Percentiles rank a stretch among this genome's conserved stretches.
Conservation (phyloP, 805 yeast species). For the Hermanozyma aechmeae region DNA sequence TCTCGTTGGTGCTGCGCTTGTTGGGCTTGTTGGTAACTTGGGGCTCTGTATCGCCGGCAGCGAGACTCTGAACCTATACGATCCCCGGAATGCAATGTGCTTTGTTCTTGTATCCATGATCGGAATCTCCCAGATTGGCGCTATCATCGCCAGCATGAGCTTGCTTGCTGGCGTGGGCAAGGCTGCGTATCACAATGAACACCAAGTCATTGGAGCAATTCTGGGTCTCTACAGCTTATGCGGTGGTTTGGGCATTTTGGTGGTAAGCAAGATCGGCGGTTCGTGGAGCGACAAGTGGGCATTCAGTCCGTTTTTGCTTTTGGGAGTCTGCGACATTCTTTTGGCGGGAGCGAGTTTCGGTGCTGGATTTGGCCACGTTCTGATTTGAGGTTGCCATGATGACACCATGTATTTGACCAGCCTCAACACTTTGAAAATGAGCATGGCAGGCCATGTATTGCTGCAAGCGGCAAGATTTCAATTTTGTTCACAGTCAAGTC, state of each 20-base stretch:
- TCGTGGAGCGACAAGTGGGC: conserved; percentile 46
- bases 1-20: conserved; percentile 26
- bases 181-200: conserved; percentile 11
- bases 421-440: too few relatives aligned
- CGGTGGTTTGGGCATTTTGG: conserved; percentile 60
- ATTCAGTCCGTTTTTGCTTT: conserved; percentile 49
- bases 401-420: too few relatives aligned
- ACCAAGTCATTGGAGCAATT: conserved; percentile 53
- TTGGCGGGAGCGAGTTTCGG: conserved; percentile 1
- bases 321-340: conserved; percentile 30
- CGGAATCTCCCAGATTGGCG: conserved; percentile 56
- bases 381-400: too few relatives aligned
- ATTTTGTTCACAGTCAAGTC: too few relatives aligned
- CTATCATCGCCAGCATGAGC: conserved; percentile 56
- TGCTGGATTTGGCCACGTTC: too few relatives aligned
- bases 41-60: conserved; percentile 15
- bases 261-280: conserved; percentile 57
- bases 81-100: conserved; percentile 26
- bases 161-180: conserved; percentile 26
- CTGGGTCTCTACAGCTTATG: conserved; percentile 61
- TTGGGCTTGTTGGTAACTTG: conserved; percentile 37
- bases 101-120: conserved; percentile 33
- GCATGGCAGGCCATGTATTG: too few relatives aligned
- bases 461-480: too few relatives aligned
- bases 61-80: conserved; percentile 11